Base-by-base conservation (phyloP, 129 eudicot species). In the sunflower (Helianthus annuus) region DNA sequence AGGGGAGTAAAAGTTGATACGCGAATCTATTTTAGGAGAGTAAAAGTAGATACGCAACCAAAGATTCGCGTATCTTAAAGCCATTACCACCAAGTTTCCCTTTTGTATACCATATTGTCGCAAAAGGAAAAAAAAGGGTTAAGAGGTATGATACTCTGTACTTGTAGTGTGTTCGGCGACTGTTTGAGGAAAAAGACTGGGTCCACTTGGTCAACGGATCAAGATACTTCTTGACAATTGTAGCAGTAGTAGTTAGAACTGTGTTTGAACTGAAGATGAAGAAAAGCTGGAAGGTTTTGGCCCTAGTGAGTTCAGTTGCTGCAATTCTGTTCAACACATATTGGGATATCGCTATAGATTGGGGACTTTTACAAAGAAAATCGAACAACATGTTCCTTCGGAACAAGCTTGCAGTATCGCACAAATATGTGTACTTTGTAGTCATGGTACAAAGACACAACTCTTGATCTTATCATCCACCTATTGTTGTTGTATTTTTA, bases 341-440 rank as follows among this genome's bases (percentile, higher is more conserved):
- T 48, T 91, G 97, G 97, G 97, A 88, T 80, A 78, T 88, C 49
- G 88, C 82, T n/a, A 69, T 84, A 8, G 96, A 91, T 61, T 91
- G 97, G 97, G 97, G 97, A 17, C 96, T 91, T 68, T 69, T 91
- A 7, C 88, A 79, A 56, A 58, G 84, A 54, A 79, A 78, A 14
- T 91, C 97, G 19, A 91, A 80, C 38, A 80, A 91, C 75, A 65
- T 67, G 56, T 86, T 83, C 54, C 78, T 91, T 48, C 82, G 96
- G 36, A 88, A 91, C 51, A 88, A 84, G 68, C 88, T 88, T 69
- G 39, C 83, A 22, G 78, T 91, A 40, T 61, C 88, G 4, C 83
- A 61, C 66, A 91, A 66, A 83, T 80, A 81, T 65, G 78, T 91
- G 10, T 91, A 91, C 82, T 84, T 77, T 67, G 58, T 68, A 6